Evolutionary conservation across 768 basidiomycete genomes (phyloP), one percentile per base, ranked within the genome.

Genomic region (Pleurotus cornucopiae): DNA sequence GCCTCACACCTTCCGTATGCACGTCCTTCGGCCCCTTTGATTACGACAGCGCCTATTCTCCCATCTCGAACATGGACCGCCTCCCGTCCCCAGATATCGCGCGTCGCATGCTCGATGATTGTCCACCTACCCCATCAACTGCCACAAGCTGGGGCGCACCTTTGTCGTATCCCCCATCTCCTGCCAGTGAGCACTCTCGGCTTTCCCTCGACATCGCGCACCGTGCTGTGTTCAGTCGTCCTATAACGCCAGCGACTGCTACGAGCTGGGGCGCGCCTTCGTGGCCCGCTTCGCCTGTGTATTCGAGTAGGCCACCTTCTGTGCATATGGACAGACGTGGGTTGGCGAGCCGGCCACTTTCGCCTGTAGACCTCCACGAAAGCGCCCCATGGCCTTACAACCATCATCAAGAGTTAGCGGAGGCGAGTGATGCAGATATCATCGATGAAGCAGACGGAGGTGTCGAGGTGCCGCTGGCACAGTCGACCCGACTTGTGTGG

Each of bases 61-160:
- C 69, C 4, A 62, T 65, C 16, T 63, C 69, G 5, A 71, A 66
- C 34, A 62, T 67, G 26, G 70, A 71, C 23, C 72, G 75, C 40
- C 63, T 81, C 16, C 79, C 77, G 11, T 79, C 85, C 13, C 85
- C 83, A 18, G 86, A 88, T 65, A 66, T 86, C 40, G 84, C 76
- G 4, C 69, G 71, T 58, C 77, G 88, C 37, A 75, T 81, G 67
- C 64, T 77, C 16, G 83, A 85, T 30, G 78, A 83, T 61, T 67
- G 63, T 9, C 84, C 84, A 2, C 69, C 68, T 4, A 82, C 83
- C 23, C 81, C 80, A 14, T 69, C 71, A 30, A 81, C 78, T 1
- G 69, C 72, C 5, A 78, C 75, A 5, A 73, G 71, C 60, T 80
- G 78, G 80, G 79, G 79, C 18, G 68, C 77, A 4, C 69, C 74